Percentiles rank a stretch among this genome's conserved stretches.
Conservation (phyloP, 345 rosid genomes). For the Salix suchowensis region DNA sequence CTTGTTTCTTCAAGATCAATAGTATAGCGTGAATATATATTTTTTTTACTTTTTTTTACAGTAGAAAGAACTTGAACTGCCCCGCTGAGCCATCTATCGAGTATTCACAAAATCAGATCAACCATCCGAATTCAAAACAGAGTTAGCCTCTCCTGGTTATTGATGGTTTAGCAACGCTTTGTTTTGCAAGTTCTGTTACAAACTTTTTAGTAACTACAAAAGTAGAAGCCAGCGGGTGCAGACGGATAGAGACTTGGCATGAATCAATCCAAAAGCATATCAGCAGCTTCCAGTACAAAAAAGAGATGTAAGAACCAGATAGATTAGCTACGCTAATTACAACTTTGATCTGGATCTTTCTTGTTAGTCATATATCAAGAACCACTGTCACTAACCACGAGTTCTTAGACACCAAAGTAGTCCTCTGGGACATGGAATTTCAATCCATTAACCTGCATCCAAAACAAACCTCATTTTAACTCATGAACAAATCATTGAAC, state of each 20-base stretch:
- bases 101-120: not conserved
- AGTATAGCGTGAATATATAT: no score
- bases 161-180: not conserved
- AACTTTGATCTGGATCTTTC: not conserved
- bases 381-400: not conserved
- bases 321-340: not conserved
- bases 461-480: not conserved
- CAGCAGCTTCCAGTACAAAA: not conserved
- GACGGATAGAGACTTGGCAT: not conserved
- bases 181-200: not conserved
- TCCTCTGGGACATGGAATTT: constrained; percentile 77
- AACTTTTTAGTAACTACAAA: not conserved
- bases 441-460: constrained; percentile 65
- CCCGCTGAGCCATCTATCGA: no score
- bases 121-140: not conserved
- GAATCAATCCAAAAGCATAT: not conserved
- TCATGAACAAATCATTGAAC: not conserved
- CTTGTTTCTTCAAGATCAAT: no score
- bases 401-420: constrained; percentile 38
- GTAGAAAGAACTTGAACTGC: no score
- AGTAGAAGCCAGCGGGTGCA: not conserved
- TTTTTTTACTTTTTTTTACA: no score
- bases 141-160: not conserved
- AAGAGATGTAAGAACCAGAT: not conserved
- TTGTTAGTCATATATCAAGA: not conserved